Evolutionary conservation across 176 grass and related monocot species (phyloP), one percentile per base, ranked within the genome.

Genomic region (Luzula sylvatica): DNA sequence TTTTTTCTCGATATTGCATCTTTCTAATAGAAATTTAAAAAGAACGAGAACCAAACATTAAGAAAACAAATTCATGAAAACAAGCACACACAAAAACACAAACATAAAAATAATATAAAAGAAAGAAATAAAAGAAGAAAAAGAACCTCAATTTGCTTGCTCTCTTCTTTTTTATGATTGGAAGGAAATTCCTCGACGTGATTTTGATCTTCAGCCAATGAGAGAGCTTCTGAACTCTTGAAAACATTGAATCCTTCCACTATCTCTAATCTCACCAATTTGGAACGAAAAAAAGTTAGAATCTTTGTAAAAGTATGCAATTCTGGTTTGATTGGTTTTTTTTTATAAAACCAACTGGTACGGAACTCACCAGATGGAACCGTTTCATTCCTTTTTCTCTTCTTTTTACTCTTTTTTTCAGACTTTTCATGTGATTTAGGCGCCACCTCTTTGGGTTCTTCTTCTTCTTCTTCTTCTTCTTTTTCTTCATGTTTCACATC

Each of bases 221-320:
- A 64, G 2, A 58, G 28, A 46, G 52, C n/a, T 32, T 75, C 41
- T 9, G 73, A 82, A 7, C 52, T 74, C 81, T 68, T 89, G 74
- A 96, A 86, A 9, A 89, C 90, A 45, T 19, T 86, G 72, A 96
- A 96, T 24, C 77, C 81, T 57, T 89, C 81, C 14, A 82, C 77
- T 44, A 59, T 43, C 48, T 86, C 90, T 82, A 52, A 13, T 4
- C 3, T 47, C 30, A 22, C 3, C 45, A 55, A 42, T 68, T 3
- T 24, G 29, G 65, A 44, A 1, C 3, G 7, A 38, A 15, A 35
- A 2, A 30, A 65, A 64, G 56, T 51, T 44, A 55, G 40, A 39
- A 59, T 30, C 58, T 1, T 40, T 32, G 17, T 15, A 8, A 44
- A 56, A 11, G 21, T 4, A 20, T 47, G 35, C 5, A 30, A 35